phyloP scores from a whole-genome alignment of 176 grass and related monocot genomes.

The Oryza meyeriana region DNA sequence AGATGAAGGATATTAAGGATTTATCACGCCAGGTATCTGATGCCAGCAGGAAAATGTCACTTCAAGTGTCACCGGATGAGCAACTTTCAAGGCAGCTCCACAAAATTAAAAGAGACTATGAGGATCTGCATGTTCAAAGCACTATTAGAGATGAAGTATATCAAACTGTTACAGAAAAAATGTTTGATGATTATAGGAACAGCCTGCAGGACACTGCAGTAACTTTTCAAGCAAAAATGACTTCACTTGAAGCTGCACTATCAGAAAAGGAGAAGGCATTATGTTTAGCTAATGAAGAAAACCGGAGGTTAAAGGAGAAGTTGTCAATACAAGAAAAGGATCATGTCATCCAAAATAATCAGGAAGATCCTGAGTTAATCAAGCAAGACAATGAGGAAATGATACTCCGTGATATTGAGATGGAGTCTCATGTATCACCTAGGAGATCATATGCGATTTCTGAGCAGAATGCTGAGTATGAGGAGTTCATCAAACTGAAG shows the following conservation, averaged over 20 bases:
- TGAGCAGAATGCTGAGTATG: slow-evolving; percentile 39
- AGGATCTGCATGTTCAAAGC: slow-evolving; percentile 60
- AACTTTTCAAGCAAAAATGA: slow-evolving; percentile 43
- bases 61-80: slow-evolving; percentile 42
- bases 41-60: slow-evolving; percentile 50
- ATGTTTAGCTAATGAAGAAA: slow-evolving; percentile 58
- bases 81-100: slow-evolving; percentile 49
- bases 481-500: slow-evolving; percentile 51
- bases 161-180: slow-evolving; percentile 49
- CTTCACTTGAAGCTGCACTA: slow-evolving; percentile 50
- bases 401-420: slow-evolving; percentile 59
- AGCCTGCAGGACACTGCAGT: slow-evolving; percentile 36
- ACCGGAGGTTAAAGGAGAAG: slow-evolving; percentile 65
- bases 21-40: slow-evolving; percentile 57
- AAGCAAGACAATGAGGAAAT: slow-evolving; percentile 50
- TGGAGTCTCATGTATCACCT: slow-evolving; percentile 41
- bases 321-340: slow-evolving; percentile 38
- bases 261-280: slow-evolving; percentile 62
- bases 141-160: slow-evolving; percentile 75
- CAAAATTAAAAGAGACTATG: slow-evolving; percentile 46
- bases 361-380: slow-evolving; percentile 34
- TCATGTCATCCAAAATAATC: slow-evolving; percentile 15
- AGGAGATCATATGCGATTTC: slow-evolving; percentile 39
- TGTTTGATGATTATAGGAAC: slow-evolving; percentile 44
- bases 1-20: slow-evolving; percentile 64